Evolutionary conservation across 257 asterid genomes (phyloP), one percentile per base, ranked within the genome.

Genomic region (Lantana camara): DNA sequence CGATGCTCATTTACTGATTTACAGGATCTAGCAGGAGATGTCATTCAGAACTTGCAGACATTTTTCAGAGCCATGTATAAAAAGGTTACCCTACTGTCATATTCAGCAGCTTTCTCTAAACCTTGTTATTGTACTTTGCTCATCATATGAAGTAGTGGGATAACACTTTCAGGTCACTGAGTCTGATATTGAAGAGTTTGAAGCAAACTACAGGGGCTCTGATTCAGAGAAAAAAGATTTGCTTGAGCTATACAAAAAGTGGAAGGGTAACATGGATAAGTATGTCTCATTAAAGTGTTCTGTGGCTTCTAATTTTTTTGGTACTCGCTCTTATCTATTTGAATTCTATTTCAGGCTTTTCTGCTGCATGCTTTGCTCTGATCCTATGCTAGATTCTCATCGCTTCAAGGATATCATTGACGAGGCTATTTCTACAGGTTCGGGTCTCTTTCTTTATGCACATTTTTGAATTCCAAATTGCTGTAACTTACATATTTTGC

Each of bases 361-460:
- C 79, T 87, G 94, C 84, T 86, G 90, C 85, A 85, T 93, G 98
- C 69, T 87, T 58, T 93, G 98, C 86, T 93, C 98, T 15, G 95
- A 87, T 70, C 32, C 85, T 23, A 63, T 79, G 78, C 77, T 93
- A 60, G 98, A 93, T 78, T 89, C 98, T 44, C 98, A 93, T 64
- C 93, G 98, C 73, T 93, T 83, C 87, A 93, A 85, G 82, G 95
- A 89, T 81, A 71, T 82, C 50, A 79, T 93, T 66, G 97, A 93
- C 19, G 95, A 82, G 77, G 93, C 95, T 44, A 75, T 90, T 59
- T 77, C 83, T 66, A 79, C 79, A 60, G 98, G 98, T 89, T 57
- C 5, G 41, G 63, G 58, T 67, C 19, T 23, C 30, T 59, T n/a
- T 32, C 40, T 16, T 19, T 50, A 37, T 45, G 48, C 13, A 13